Evolutionary conservation across 805 yeast genomes (phyloP).

Genomic region (Yarrowia yakushimensis): DNA sequence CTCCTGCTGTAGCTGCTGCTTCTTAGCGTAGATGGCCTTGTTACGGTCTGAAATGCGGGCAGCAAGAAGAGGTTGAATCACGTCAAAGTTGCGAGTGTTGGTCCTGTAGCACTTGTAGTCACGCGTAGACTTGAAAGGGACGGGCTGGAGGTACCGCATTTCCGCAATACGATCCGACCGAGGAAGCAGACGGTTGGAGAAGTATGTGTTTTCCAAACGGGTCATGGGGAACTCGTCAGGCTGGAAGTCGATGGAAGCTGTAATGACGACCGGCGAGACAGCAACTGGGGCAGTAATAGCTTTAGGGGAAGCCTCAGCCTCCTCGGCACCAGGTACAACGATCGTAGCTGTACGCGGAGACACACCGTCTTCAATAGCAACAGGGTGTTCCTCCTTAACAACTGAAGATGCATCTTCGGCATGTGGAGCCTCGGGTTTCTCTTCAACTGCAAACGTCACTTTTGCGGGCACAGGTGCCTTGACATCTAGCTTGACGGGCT

Average conservation of each 20-base stretch:
- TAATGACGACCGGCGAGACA: background rate
- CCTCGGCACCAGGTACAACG: background rate
- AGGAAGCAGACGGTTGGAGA: background rate
- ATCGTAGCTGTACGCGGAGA: background rate
- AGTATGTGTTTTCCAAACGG: constrained; percentile 3
- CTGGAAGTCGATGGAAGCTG: background rate
- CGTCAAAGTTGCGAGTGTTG: constrained; percentile 4
- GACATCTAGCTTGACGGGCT: background rate
- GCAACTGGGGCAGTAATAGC: background rate
- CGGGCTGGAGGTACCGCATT: background rate
- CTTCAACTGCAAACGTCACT: background rate
- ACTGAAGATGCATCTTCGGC: background rate
- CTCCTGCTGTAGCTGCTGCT: constrained; percentile 8
- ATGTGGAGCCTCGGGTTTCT: background rate
- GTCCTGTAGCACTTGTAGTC: constrained; percentile 16
- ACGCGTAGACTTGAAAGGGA: background rate
- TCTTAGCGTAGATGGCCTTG: background rate
- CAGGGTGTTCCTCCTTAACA: background rate
- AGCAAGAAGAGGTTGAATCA: background rate
- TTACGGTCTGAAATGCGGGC: background rate
- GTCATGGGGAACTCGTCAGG: constrained; percentile 17
- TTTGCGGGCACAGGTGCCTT: background rate
- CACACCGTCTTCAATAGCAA: background rate
- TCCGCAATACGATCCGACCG: background rate
- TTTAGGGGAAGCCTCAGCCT: background rate